Evolutionary conservation across 1,284 basidiomycete genomes (phyloP).

Genomic region (Blastosporella zonata): DNA sequence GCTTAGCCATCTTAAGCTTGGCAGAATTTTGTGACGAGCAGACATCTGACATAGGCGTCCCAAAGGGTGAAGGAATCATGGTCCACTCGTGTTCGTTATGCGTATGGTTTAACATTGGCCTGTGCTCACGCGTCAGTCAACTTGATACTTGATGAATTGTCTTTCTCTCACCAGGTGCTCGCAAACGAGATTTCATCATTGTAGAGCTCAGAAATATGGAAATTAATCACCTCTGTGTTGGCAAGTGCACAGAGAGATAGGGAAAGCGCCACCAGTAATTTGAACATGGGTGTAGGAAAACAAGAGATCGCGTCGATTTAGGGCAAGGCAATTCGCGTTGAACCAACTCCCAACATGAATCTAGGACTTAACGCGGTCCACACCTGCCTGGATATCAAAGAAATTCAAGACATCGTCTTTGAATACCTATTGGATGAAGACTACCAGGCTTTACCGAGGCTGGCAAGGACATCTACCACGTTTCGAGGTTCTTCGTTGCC

Average conservation of each 20-base stretch:
- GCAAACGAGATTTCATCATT: conserved; percentile 22
- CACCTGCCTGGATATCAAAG: too few relatives aligned
- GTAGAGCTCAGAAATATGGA: conserved; percentile 32
- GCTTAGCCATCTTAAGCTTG: conserved; percentile 9
- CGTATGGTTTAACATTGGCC: conserved; percentile 26
- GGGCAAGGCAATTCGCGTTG: too few relatives aligned
- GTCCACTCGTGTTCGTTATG: conserved; percentile 31
- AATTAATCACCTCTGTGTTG: conserved; percentile 69
- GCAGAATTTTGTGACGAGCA: conserved; percentile 25
- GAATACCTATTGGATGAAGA: too few relatives aligned
- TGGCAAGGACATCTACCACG: neutral
- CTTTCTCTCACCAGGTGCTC: conserved; percentile 23
- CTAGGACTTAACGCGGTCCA: too few relatives aligned
- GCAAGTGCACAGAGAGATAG: conserved; percentile 28
- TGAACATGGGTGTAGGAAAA: conserved; percentile 3
- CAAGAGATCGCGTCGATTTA: too few relatives aligned
- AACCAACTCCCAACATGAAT: too few relatives aligned
- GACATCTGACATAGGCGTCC: conserved; percentile 33
- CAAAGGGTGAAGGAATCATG: conserved; percentile 43
- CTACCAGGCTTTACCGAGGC: neutral
- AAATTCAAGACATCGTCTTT: too few relatives aligned
- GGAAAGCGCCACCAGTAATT: conserved; percentile 15
- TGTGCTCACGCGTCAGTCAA: conserved; percentile 9
- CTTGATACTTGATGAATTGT: neutral
- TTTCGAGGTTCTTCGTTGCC: too few relatives aligned